phyloP scores from a whole-genome alignment of 495 filamentous ascomycete species.

The Xylaria palmicola region DNA sequence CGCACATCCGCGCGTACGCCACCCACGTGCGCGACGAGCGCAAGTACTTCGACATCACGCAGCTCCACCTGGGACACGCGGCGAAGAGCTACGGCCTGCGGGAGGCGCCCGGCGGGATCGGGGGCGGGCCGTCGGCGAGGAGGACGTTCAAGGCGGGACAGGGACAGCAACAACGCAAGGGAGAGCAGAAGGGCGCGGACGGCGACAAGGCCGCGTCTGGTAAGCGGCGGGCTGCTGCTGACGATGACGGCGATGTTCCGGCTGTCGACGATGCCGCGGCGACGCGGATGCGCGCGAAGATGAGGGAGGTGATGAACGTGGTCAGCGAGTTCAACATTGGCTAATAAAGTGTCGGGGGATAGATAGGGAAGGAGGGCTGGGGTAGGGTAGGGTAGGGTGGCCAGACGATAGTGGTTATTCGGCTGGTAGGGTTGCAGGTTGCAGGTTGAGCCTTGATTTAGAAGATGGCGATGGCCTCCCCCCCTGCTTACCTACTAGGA shows the following conservation, averaged over 20 bases:
- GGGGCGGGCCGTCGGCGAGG: constrained; percentile 42
- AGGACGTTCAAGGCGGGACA: constrained; percentile 34
- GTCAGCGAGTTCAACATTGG: constrained; percentile 90
- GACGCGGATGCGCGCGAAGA: constrained; percentile 76
- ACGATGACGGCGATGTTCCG: constrained; percentile 47
- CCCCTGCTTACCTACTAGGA: too few relatives aligned
- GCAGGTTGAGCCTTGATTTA: too few relatives aligned
- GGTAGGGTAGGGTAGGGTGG: background rate
- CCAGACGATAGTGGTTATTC: too few relatives aligned
- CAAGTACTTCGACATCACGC: constrained; percentile 80
- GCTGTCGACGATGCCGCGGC: constrained; percentile 61
- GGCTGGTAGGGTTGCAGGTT: too few relatives aligned
- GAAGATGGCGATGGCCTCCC: too few relatives aligned
- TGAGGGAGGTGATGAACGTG: constrained; percentile 70
- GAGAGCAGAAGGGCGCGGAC: constrained; percentile 22
- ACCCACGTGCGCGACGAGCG: constrained; percentile 87
- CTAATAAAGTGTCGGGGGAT: constrained; percentile 28
- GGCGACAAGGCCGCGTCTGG: constrained; percentile 19
- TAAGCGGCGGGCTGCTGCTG: constrained; percentile 37
- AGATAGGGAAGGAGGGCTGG: background rate
- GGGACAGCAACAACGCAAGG: constrained; percentile 9
- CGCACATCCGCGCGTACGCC: constrained; percentile 90
- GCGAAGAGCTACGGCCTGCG: constrained; percentile 90
- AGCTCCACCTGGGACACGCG: constrained; percentile 86
- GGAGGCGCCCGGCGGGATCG: constrained; percentile 82